Base-by-base conservation (phyloP, 2,329 filamentous ascomycete genomes). In the Hymenoscyphus occultus region DNA sequence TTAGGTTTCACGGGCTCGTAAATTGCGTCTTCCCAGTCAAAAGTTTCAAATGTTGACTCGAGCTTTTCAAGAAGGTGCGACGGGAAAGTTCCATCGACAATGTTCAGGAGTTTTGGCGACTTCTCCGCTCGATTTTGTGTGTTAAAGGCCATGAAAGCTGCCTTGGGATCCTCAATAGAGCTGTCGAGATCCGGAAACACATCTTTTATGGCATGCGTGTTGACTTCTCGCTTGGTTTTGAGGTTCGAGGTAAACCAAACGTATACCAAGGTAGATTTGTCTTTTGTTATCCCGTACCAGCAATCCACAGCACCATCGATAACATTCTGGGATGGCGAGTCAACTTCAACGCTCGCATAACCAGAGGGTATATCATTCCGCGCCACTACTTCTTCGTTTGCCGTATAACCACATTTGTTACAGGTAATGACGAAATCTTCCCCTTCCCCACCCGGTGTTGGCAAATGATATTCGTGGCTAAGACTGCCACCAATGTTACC, bases 401-500 rank as follows among this genome's bases (percentile, higher is more conserved):
- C 90, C 0, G 90, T 84, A 74, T 93, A 92, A 40, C 84, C 82
- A 75, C 95, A 99, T 12, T 77, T 79, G 28, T 79, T 79, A 76
- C 95, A 99, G 67, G 82, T 88, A 68, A 96, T 86, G 45, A 99
- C 83, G 1, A 86, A 88, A 73, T 99, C 95, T 76, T 98, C 95
- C 7, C 95, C 95, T 76, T 98, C 95, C 7, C 95, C 95, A 60
- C 90, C 88, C 0, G 84, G 75, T 39, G 89, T 92, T 1, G 90
- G 84, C 60, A 97, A 89, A 75, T 97, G 95, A 75, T 96, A 99
- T 74, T 99, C 95, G 75, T 99, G 95, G 76, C 93, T 98, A 45
- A 97, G 79, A 70, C 89, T 90, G 13, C 95, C 95, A 39, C 95
- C 95, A 86, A 99, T 99, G 70, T 92, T 91, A n/a, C 95, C 95